Percentiles rank a stretch among this genome's conserved stretches.
Conservation (phyloP, 805 yeast species). For the Hanseniaspora thailandica region DNA sequence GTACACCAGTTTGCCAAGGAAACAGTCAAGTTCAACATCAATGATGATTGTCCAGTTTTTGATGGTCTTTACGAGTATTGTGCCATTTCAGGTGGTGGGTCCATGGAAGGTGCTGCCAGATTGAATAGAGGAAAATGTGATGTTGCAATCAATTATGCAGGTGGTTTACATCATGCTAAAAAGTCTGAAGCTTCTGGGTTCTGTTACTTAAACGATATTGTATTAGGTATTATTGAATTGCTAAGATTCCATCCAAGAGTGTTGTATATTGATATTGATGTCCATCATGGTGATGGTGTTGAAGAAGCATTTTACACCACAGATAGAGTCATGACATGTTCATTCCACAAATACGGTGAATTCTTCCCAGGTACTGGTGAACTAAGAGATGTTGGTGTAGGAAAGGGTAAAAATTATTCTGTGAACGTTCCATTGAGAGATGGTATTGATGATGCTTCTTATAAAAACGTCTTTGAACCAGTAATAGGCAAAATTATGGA, state of each 20-base stretch:
- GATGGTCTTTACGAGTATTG: conserved; percentile 92
- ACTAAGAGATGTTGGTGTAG: conserved; percentile 70
- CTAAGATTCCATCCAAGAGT: conserved; percentile 77
- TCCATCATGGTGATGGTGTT: conserved; percentile 92
- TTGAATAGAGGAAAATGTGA: conserved; percentile 77
- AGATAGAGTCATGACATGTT: conserved; percentile 80
- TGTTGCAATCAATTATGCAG: conserved; percentile 86
- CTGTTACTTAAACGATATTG: conserved; percentile 84
- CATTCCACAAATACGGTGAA: conserved; percentile 86
- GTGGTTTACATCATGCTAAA: conserved; percentile 88
- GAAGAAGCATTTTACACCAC: conserved; percentile 89
- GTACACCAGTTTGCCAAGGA: conserved; percentile 77
- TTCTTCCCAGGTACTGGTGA: conserved; percentile 92
- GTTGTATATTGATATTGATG: conserved; percentile 76
- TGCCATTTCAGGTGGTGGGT: conserved; percentile 82
- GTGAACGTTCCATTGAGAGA: conserved; percentile 80
- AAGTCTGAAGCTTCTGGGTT: conserved; percentile 84
- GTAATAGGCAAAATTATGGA: conserved; percentile 81
- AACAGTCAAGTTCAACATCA: conserved; percentile 78
- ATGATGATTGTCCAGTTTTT: conserved; percentile 89
- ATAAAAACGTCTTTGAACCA: conserved; percentile 41
- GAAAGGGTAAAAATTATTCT: conserved; percentile 70
- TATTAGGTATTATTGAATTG: conserved; percentile 66
- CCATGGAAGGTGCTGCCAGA: conserved; percentile 83
- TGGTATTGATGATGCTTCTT: conserved; percentile 79